These are phyloP conservation scores for Tolypocladium inflatum DNA, from an alignment of 2,329 filamentous ascomycete species.

Conservation along the genomic window DNA sequence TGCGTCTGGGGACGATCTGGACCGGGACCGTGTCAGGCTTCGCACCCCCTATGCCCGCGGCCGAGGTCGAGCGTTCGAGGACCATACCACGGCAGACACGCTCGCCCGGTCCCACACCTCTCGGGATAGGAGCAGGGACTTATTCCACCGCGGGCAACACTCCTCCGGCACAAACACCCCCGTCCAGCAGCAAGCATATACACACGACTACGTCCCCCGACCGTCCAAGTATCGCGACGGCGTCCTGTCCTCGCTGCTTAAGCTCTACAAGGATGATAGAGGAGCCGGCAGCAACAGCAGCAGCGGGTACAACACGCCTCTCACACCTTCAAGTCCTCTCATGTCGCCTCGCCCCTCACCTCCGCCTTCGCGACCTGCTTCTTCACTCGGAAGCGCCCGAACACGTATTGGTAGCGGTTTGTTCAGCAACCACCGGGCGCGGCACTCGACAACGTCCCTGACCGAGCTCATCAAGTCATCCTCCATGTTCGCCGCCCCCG, in stretches of 20 bases:
- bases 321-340: conserved; percentile 25
- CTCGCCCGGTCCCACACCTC: conserved; percentile 23
- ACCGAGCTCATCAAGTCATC: conserved; percentile 45
- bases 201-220: conserved; percentile 49
- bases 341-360: conserved; percentile 33
- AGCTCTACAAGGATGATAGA: conserved; percentile 50
- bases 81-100: conserved; percentile 21
- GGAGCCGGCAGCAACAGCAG: conserved; percentile 20
- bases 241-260: conserved; percentile 62
- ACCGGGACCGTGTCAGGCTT: conserved; percentile 8
- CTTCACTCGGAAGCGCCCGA: conserved; percentile 20
- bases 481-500: conserved; percentile 40
- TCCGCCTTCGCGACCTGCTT: conserved; percentile 28
- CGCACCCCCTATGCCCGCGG: conserved; percentile 16
- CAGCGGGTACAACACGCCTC: conserved; percentile 32
- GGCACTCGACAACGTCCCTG: conserved; percentile 31
- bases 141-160: conserved; percentile 18
- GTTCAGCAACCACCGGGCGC: conserved; percentile 31
- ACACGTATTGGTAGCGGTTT: conserved; percentile 28
- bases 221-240: conserved; percentile 64
- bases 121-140: conserved; percentile 16
- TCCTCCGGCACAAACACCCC: conserved; percentile 28
- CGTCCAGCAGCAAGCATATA: conserved; percentile 37
- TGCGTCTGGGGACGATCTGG: not conserved
- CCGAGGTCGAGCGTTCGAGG: conserved; percentile 8